Conservation (phyloP, 176 grass and related monocot species). For the Oryza meridionalis region DNA sequence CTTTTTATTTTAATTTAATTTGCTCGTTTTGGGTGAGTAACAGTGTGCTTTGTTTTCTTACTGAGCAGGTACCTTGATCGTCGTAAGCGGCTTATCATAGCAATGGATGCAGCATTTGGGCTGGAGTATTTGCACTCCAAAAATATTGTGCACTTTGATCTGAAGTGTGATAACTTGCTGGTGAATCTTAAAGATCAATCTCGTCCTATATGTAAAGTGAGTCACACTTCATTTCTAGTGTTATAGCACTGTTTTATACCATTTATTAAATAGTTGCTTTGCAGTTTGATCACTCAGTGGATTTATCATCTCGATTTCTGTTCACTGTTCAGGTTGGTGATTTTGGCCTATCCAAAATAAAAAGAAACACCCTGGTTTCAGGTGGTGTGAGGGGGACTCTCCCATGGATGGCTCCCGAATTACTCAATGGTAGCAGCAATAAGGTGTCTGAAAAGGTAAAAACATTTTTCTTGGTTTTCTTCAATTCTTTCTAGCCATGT, state of each 20-base stretch:
- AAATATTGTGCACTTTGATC: slow-evolving; percentile 95
- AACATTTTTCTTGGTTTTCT: slow-evolving; percentile 21
- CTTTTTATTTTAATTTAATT: background rate
- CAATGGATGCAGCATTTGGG: slow-evolving; percentile 94
- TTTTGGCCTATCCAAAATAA: slow-evolving; percentile 92
- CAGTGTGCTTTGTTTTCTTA: slow-evolving; percentile 22
- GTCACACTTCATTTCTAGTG: slow-evolving; percentile 20
- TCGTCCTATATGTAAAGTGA: slow-evolving; percentile 86
- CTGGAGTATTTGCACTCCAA: slow-evolving; percentile 94
- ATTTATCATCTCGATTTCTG: slow-evolving; percentile 8
- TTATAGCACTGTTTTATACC: slow-evolving; percentile 16
- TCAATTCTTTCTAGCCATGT: background rate
- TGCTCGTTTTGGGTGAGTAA: slow-evolving; percentile 40
- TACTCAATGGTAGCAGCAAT: slow-evolving; percentile 88
- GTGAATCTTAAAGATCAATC: slow-evolving; percentile 97
- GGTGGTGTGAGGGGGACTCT: slow-evolving; percentile 89
- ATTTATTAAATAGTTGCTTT: slow-evolving; percentile 34
- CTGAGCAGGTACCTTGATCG: slow-evolving; percentile 72
- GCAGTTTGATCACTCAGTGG: slow-evolving; percentile 3
- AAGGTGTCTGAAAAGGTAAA: slow-evolving; percentile 92
- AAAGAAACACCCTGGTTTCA: slow-evolving; percentile 93
- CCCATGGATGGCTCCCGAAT: slow-evolving; percentile 91
- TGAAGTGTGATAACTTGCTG: slow-evolving; percentile 93
- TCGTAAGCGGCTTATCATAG: slow-evolving; percentile 86
- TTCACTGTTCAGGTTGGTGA: slow-evolving; percentile 78